Base-by-base conservation (phyloP, 352 stramenopile genomes). In the Globisporangium iwayamae region DNA sequence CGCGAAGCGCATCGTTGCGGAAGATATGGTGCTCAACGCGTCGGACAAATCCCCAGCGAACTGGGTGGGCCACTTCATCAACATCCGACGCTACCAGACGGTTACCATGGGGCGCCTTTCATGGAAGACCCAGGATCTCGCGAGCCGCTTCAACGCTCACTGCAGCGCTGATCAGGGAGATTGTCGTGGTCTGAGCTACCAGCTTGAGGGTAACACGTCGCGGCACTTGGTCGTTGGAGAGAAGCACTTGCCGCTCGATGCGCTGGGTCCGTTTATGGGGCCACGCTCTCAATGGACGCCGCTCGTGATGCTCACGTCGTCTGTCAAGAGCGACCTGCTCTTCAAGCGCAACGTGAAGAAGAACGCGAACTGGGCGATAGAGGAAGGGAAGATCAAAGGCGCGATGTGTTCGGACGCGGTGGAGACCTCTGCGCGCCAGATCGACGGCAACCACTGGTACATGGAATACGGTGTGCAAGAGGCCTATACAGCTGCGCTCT, bases 401-500 rank as follows among this genome's bases (percentile, higher is more conserved):
- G 41, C 41, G 25, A 68, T 64, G 18, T 85, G 76, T 45, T 84
- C 76, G 1, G 67, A 75, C 7, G 71, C 67, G 7, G 62, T 81
- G 54, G 76, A 88, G 52, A 67, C 70, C 2, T 69, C 80, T 13
- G 68, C 69, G 13, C 60, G 60, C 2, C 73, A 74, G 25, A 54
- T 81, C n/a, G 69, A 71, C 30, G 51, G 67, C 67, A 85, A 86
- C 60, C 69, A 65, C 48, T 81, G 69, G 66, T 72, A 75, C 62
- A 85, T 85, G 58, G 66, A 77, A 25, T 65, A 50, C 25, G 75
- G 76, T 1, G 30, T 86, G 18, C 79, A 88, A 46, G 74, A 80
- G 20, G 66, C 71, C 16, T 88, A 86, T 66, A 84, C 78, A 0
- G 64, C 74, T 0, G 76, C 68, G 8, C 61, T 86, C 20, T 85